phyloP scores from a whole-genome alignment of 371 early-diverging fungal genomes.

The Apophysomyces elegans region DNA sequence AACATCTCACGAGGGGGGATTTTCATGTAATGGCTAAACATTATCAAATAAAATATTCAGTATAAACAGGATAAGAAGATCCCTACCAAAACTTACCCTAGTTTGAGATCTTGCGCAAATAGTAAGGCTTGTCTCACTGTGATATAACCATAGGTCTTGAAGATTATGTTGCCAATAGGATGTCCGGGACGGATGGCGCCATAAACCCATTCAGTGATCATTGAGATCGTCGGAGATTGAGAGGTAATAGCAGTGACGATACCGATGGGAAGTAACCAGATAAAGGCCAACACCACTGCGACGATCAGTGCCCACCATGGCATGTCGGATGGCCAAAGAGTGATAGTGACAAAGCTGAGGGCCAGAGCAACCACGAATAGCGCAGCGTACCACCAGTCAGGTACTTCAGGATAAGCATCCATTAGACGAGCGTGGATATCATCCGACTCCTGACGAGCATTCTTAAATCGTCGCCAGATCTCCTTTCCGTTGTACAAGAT shows the following conservation, averaged over 20 bases:
- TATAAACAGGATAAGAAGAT: background rate
- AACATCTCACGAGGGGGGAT: conserved; percentile 73
- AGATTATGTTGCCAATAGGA: conserved; percentile 62
- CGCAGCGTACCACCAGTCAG: conserved; percentile 65
- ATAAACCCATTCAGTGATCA: conserved; percentile 51
- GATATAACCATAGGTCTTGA: conserved; percentile 65
- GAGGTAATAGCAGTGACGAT: conserved; percentile 55
- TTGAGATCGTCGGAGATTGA: conserved; percentile 44
- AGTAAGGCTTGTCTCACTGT: conserved; percentile 59
- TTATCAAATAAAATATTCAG: background rate
- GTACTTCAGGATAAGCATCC: conserved; percentile 65
- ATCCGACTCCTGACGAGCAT: conserved; percentile 53
- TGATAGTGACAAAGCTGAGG: conserved; percentile 48
- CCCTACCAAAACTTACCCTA: conserved; percentile 24
- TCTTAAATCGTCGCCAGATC: conserved; percentile 57
- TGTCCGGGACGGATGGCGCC: conserved; percentile 61
- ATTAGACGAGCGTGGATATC: conserved; percentile 64
- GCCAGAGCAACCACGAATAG: conserved; percentile 50
- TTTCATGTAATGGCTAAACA: conserved; percentile 59
- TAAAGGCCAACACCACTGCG: conserved; percentile 63
- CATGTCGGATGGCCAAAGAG: conserved; percentile 51
- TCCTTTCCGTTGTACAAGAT: conserved; percentile 66
- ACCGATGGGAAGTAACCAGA: conserved; percentile 74
- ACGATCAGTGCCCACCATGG: conserved; percentile 71
- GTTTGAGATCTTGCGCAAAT: conserved; percentile 63